Evolutionary conservation across 768 basidiomycete species (phyloP).

Genomic region (Mycena filopes): DNA sequence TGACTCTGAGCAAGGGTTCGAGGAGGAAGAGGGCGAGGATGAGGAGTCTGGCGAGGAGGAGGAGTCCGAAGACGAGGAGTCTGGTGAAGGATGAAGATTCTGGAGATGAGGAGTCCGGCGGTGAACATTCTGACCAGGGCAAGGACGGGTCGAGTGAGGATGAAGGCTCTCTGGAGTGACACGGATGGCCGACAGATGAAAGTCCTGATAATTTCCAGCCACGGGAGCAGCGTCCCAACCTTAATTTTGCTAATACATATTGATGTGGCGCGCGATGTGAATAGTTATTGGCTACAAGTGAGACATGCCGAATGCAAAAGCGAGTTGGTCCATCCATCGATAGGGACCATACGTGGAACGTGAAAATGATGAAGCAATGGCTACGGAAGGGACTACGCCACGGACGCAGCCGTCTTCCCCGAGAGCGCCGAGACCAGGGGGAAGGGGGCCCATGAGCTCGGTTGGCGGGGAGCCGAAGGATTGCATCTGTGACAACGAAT

Average conservation of each 20-base stretch:
- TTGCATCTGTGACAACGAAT: constrained; percentile 68
- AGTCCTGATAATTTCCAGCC: not conserved
- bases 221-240: not conserved
- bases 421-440: constrained; percentile 67
- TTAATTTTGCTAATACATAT: too few species aligned
- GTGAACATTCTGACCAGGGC: too few species aligned
- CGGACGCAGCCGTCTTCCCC: constrained; percentile 63
- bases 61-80: not conserved
- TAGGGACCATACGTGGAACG: too few species aligned
- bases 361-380: too few species aligned
- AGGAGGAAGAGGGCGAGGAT: not conserved
- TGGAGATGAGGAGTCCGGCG: too few species aligned
- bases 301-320: too few species aligned
- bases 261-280: too few species aligned
- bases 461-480: constrained; percentile 78
- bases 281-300: too few species aligned
- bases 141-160: not conserved
- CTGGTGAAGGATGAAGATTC: not conserved
- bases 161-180: too few species aligned
- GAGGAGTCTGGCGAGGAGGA: not conserved
- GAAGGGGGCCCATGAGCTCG: constrained; percentile 87
- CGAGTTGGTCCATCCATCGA: too few species aligned
- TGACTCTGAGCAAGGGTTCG: not conserved
- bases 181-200: too few species aligned
- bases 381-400: too few species aligned